These are phyloP conservation scores for Zymoseptoria passerinii DNA, from an alignment of 2,329 filamentous ascomycete species.

Conservation along the genomic window DNA sequence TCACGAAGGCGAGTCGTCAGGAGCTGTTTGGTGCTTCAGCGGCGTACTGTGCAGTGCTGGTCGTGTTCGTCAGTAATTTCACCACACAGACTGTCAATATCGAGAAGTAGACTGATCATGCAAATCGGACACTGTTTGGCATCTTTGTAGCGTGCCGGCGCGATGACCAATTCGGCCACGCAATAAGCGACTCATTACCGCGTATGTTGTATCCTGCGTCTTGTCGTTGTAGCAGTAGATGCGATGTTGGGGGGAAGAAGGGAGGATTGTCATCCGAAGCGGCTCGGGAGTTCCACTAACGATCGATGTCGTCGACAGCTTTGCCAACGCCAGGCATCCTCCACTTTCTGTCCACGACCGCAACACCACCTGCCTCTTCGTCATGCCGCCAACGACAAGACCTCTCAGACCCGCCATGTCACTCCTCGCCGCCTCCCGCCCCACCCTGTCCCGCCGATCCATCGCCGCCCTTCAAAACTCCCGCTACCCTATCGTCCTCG, in stretches of 20 bases:
- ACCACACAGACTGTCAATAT: conserved; percentile 2
- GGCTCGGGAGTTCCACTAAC: neutral
- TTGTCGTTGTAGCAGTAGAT: neutral
- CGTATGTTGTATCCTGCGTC: neutral
- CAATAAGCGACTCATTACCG: neutral
- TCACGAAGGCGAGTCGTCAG: conserved; percentile 19
- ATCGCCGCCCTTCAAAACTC: conserved; percentile 28
- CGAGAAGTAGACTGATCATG: neutral
- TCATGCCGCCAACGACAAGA: conserved; percentile 9
- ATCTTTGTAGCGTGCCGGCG: neutral
- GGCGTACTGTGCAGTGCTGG: conserved; percentile 21
- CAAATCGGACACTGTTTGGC: neutral
- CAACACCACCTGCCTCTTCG: neutral
- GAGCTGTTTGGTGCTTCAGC: conserved; percentile 23
- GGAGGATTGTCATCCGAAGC: neutral
- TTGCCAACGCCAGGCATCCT: neutral
- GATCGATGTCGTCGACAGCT: neutral
- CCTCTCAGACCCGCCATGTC: conserved; percentile 19
- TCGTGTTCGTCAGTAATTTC: conserved; percentile 24
- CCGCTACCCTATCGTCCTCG: conserved; percentile 21
- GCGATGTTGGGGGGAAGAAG: neutral
- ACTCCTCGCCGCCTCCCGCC: conserved; percentile 34
- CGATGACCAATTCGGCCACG: neutral
- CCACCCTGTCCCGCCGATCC: conserved; percentile 26
- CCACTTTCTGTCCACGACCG: neutral